Conservation (phyloP, 1,284 basidiomycete genomes). For the Trametes pubescens region DNA sequence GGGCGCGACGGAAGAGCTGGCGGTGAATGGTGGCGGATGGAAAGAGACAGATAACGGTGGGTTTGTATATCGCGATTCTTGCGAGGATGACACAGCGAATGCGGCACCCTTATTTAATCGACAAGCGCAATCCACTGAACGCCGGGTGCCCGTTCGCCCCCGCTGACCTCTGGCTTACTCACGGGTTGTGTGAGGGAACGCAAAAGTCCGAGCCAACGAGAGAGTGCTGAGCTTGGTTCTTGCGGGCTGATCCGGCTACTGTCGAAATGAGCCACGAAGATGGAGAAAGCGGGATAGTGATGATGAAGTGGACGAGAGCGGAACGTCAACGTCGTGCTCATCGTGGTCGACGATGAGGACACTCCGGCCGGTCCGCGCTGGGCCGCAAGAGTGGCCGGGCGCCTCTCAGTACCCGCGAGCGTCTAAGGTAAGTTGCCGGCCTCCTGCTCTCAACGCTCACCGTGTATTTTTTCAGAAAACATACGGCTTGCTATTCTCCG, state of each 20-base stretch:
- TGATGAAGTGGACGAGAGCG: no score
- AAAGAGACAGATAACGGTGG: background rate
- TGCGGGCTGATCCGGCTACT: background rate
- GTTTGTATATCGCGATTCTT: slow-evolving; percentile 2
- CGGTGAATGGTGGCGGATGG: slow-evolving; percentile 30
- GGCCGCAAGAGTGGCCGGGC: no score
- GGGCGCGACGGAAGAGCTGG: slow-evolving; percentile 25
- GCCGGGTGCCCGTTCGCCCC: background rate
- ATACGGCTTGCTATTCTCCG: slow-evolving; percentile 9
- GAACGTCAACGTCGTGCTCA: slow-evolving; percentile 8
- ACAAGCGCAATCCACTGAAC: background rate
- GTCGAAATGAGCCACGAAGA: background rate
- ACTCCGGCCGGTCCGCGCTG: background rate
- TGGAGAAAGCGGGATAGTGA: no score
- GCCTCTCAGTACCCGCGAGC: slow-evolving; percentile 3
- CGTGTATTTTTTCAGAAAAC: slow-evolving; percentile 11
- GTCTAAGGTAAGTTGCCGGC: slow-evolving; percentile 22
- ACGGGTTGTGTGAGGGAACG: slow-evolving; percentile 1
- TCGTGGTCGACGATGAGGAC: background rate
- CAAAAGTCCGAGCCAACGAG: background rate
- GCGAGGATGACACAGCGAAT: background rate
- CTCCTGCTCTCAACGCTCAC: background rate
- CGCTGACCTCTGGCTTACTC: slow-evolving; percentile 22
- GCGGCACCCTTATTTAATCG: slow-evolving; percentile 2
- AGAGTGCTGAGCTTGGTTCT: no score